Evolutionary conservation across 1,284 basidiomycete genomes (phyloP).

Genomic region (Ceratobasidium sp.): DNA sequence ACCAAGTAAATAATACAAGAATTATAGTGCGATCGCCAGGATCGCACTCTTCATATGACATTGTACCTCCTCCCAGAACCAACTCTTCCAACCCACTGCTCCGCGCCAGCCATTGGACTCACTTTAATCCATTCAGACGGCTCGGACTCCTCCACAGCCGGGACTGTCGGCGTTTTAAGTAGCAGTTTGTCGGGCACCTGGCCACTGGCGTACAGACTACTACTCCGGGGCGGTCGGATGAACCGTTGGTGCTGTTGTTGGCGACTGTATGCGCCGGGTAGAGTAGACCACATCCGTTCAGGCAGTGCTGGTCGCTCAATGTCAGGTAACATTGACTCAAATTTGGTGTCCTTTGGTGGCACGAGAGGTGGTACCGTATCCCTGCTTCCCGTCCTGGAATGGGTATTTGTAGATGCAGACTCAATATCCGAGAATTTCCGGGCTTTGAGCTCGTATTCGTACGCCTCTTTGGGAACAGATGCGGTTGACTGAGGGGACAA

Average conservation of each 20-base stretch:
- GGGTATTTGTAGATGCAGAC: neutral
- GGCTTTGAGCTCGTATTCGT: slow-evolving; percentile 11
- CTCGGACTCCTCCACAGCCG: neutral
- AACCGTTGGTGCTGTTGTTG: neutral
- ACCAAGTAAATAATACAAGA: too few relatives aligned
- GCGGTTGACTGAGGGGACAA: neutral
- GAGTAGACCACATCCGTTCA: slow-evolving; percentile 22
- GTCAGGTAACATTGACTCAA: slow-evolving; percentile 16
- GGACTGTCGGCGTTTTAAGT: neutral
- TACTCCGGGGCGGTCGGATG: slow-evolving; percentile 20
- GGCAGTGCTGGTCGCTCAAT: slow-evolving; percentile 33
- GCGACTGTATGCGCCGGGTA: neutral
- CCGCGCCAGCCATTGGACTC: neutral
- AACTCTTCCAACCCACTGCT: too few relatives aligned
- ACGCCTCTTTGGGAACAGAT: too few relatives aligned
- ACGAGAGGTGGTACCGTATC: neutral
- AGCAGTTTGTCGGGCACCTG: neutral
- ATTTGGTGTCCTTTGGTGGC: neutral
- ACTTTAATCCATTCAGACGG: neutral
- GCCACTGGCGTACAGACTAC: slow-evolving; percentile 10
- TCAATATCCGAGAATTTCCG: neutral
- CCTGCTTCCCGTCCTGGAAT: neutral
- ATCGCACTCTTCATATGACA: too few relatives aligned
- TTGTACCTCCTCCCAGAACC: neutral
- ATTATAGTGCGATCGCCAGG: too few relatives aligned